Percentiles rank a stretch among this genome's conserved stretches.
These are phyloP conservation scores for Iris macrosiphon DNA, from an alignment of 106 monocot genomes.

Conservation along the genomic window DNA sequence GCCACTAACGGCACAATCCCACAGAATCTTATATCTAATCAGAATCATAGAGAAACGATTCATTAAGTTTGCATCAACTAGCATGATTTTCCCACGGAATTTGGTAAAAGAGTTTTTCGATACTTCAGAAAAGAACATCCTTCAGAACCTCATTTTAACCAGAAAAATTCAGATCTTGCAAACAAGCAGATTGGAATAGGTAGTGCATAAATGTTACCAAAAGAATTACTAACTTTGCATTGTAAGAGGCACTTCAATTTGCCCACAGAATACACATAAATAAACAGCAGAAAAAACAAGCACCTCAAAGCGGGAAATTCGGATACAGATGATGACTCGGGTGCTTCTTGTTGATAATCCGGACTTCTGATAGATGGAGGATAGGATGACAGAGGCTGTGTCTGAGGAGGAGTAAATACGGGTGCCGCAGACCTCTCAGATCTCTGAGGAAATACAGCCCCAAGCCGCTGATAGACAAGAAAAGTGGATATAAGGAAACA, in stretches of 20 bases:
- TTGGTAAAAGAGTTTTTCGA: too few relatives aligned
- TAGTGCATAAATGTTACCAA: neutral
- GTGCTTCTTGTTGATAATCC: conserved; percentile 41
- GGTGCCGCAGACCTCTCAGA: conserved; percentile 65
- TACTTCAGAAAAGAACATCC: neutral
- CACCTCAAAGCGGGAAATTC: conserved; percentile 71
- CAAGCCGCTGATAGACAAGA: conserved; percentile 41
- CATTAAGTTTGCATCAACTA: too few relatives aligned
- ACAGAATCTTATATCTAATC: too few relatives aligned
- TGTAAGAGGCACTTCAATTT: neutral
- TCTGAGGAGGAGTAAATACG: conserved; percentile 69
- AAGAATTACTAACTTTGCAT: neutral
- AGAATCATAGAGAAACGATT: too few relatives aligned
- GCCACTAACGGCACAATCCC: too few relatives aligned
- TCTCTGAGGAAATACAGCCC: conserved; percentile 80
- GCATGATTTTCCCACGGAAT: too few relatives aligned
- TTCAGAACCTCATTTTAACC: neutral
- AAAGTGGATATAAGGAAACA: neutral
- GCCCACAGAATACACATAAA: neutral
- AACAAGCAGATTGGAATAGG: too few relatives aligned
- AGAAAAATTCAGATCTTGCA: too few relatives aligned
- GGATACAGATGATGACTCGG: conserved; percentile 35
- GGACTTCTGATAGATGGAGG: conserved; percentile 39
- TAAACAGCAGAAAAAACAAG: conserved; percentile 5
- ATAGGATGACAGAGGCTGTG: conserved; percentile 54